A percentile compares a stretch with the other conserved stretches of the same genome.
Evolutionary conservation across 305 asterid species (phyloP).

Genomic region (Rubia tinctorum): DNA sequence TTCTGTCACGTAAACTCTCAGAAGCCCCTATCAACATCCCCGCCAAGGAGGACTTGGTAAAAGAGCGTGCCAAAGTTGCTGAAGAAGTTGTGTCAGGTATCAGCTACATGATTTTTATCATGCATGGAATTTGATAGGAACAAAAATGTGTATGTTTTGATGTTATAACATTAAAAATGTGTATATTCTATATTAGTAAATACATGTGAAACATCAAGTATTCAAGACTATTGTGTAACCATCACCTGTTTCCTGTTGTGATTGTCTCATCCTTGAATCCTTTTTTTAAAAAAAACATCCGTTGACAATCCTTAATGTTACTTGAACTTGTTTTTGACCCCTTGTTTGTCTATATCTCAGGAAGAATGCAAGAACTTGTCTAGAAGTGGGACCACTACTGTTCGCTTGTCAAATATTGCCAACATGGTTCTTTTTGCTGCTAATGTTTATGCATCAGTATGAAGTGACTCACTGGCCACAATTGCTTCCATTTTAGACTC

Average conservation of each 20-base stretch:
- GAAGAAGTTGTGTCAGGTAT: slow-evolving; percentile 98
- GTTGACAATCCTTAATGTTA: too few species aligned
- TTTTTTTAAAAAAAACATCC: too few species aligned
- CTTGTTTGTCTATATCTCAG: slow-evolving; percentile 26
- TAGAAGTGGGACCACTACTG: slow-evolving; percentile 45
- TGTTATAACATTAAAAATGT: too few species aligned
- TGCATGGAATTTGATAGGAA: too few species aligned
- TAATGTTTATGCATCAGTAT: slow-evolving; percentile 48
- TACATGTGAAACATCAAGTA: too few species aligned
- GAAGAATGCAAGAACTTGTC: slow-evolving; percentile 47
- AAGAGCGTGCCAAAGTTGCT: slow-evolving; percentile 54
- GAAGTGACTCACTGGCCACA: slow-evolving; percentile 51
- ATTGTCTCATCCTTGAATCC: too few species aligned
- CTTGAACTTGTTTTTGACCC: neutral
- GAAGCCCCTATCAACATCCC: slow-evolving; percentile 57
- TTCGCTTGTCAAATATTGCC: slow-evolving; percentile 47
- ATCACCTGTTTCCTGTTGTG: too few species aligned
- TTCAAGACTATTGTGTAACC: too few species aligned
- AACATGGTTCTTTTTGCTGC: slow-evolving; percentile 53
- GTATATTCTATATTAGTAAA: too few species aligned
- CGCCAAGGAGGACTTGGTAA: slow-evolving; percentile 79
- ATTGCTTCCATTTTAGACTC: slow-evolving; percentile 57
- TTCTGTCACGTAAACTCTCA: neutral
- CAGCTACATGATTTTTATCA: neutral
- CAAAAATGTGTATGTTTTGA: too few species aligned